phyloP scores from a whole-genome alignment of 805 yeast species.

The Kuraishia capsulata region DNA sequence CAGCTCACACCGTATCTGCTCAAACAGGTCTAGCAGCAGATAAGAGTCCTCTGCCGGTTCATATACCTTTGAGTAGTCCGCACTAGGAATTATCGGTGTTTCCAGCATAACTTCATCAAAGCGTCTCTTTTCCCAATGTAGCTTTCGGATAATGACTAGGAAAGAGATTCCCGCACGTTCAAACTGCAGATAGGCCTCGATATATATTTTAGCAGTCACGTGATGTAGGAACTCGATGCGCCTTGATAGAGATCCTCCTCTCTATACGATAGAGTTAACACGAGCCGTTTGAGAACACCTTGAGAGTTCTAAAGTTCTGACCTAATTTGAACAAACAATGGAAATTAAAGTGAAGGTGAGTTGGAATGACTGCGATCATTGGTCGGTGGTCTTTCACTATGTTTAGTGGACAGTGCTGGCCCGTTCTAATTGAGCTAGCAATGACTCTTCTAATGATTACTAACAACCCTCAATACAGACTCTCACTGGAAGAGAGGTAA shows the following conservation, averaged over 20 bases:
- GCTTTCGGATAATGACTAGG: not conserved
- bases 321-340: slow-evolving; percentile 24
- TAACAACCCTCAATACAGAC: slow-evolving; percentile 27
- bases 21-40: slow-evolving; percentile 73
- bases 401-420: too few species aligned
- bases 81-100: slow-evolving; percentile 54
- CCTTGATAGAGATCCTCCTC: too few species aligned
- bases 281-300: too few species aligned
- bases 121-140: not conserved
- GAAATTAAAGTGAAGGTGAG: slow-evolving; percentile 57
- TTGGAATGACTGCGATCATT: too few species aligned
- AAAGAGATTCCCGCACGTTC: not conserved
- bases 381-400: too few species aligned
- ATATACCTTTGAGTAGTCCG: slow-evolving; percentile 68
- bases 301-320: not conserved
- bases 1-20: slow-evolving; percentile 37
- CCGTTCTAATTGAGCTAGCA: too few species aligned
- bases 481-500: slow-evolving; percentile 68
- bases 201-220: not conserved
- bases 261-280: too few species aligned
- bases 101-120: slow-evolving; percentile 49
- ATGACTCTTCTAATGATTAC: too few species aligned
- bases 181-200: not conserved
- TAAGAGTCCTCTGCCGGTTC: slow-evolving; percentile 95
- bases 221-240: too few species aligned